A percentile compares a stretch with the other conserved stretches of the same genome.
Evolutionary conservation across 441 rosid species (phyloP).

Genomic region (Flueggea neowawraea): DNA sequence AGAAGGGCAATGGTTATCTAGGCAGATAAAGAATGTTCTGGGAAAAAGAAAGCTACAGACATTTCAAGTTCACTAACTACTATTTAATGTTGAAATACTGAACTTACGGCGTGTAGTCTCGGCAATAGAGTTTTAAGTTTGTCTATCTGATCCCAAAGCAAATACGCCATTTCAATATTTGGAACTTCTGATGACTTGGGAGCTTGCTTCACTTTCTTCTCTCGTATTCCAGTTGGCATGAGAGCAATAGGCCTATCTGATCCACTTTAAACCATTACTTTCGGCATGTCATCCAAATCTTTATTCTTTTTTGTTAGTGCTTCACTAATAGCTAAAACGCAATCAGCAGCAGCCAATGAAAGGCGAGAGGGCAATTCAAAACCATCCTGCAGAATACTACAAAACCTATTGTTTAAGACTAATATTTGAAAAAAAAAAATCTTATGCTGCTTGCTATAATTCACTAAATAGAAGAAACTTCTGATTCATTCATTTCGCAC

Average conservation of each 20-base stretch:
- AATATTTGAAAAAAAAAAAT: background rate
- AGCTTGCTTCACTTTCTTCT: constrained; percentile 35
- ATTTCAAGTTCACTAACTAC: no score
- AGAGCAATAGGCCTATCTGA: constrained; percentile 31
- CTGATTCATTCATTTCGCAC: background rate
- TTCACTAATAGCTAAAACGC: constrained; percentile 65
- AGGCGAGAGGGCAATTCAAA: constrained; percentile 91
- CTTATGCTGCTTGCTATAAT: background rate
- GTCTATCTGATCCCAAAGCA: constrained; percentile 65
- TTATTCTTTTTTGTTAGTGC: constrained; percentile 66
- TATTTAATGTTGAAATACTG: constrained; percentile 12
- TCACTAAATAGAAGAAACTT: background rate
- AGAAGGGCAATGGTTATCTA: no score
- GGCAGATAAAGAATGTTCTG: no score
- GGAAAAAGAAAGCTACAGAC: background rate
- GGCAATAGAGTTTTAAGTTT: constrained; percentile 52
- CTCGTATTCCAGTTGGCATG: constrained; percentile 24
- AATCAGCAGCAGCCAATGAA: constrained; percentile 87
- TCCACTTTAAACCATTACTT: constrained; percentile 28
- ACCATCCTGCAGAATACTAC: constrained; percentile 72
- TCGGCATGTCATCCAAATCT: constrained; percentile 30
- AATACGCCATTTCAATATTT: constrained; percentile 28
- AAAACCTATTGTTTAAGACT: constrained; percentile 20
- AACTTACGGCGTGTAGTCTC: constrained; percentile 66
- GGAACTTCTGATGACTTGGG: constrained; percentile 29